phyloP scores from a whole-genome alignment of 768 basidiomycete genomes.

The Tricholomella constricta region DNA sequence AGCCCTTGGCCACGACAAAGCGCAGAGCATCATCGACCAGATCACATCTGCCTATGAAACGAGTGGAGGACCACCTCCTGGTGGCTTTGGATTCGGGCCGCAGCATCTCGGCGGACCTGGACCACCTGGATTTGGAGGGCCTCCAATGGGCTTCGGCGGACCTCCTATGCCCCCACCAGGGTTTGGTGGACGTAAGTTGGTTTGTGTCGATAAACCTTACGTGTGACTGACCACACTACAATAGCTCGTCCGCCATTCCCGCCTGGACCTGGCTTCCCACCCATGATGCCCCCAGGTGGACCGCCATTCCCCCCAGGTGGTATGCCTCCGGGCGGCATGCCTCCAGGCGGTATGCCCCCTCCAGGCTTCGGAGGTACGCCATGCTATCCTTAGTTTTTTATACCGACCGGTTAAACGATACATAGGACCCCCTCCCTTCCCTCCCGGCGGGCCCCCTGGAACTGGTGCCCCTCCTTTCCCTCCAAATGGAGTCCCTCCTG shows the following conservation, averaged over 20 bases:
- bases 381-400: not conserved
- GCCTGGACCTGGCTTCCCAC: constrained; percentile 59
- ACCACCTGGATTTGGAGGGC: constrained; percentile 46
- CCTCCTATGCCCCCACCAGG: constrained; percentile 51
- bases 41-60: constrained; percentile 93
- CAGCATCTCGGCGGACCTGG: constrained; percentile 66
- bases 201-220: not conserved
- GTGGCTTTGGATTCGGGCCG: constrained; percentile 85
- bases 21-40: constrained; percentile 97
- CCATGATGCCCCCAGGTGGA: constrained; percentile 53
- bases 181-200: constrained; percentile 53
- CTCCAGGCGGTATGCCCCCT: constrained; percentile 45
- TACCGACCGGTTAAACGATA: not conserved
- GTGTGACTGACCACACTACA: constrained; percentile 10
- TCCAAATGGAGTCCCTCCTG: constrained; percentile 5
- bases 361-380: constrained; percentile 50
- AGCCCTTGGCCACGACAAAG: constrained; percentile 95
- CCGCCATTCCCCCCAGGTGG: constrained; percentile 77
- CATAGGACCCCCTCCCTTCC: constrained; percentile 8
- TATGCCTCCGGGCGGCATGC: constrained; percentile 48
- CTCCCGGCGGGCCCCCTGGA: constrained; percentile 6
- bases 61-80: constrained; percentile 82
- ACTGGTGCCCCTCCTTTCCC: constrained; percentile 19
- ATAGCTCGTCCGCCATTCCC: constrained; percentile 72
- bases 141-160: constrained; percentile 52